Percentiles rank a stretch among this genome's conserved stretches.
Conservation (phyloP, 495 filamentous ascomycete species). For the Aspergillus funiculosus region DNA sequence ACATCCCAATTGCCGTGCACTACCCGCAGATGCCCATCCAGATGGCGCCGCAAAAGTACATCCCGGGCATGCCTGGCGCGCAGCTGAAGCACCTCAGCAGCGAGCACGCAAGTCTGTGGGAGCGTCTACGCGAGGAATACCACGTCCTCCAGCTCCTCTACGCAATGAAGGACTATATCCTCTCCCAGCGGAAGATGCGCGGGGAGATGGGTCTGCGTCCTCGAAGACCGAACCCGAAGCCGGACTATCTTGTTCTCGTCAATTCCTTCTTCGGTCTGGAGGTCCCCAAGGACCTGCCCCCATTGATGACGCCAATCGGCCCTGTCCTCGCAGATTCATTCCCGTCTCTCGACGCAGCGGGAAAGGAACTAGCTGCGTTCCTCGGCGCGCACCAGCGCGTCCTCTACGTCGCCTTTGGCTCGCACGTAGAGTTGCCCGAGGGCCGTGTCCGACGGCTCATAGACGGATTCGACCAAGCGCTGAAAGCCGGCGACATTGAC, state of each 20-base stretch:
- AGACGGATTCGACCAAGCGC: slow-evolving; percentile 15
- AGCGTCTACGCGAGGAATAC: slow-evolving; percentile 27
- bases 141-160: slow-evolving; percentile 18
- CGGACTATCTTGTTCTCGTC: slow-evolving; percentile 35
- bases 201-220: slow-evolving; percentile 22
- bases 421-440: slow-evolving; percentile 30
- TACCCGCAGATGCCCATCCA: slow-evolving; percentile 36
- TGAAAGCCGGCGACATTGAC: slow-evolving; percentile 27
- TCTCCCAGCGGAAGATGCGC: slow-evolving; percentile 29
- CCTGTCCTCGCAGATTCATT: slow-evolving; percentile 30
- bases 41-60: slow-evolving; percentile 30
- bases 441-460: slow-evolving; percentile 23
- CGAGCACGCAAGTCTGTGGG: slow-evolving; percentile 31
- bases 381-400: slow-evolving; percentile 18
- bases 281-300: slow-evolving; percentile 34
- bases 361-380: slow-evolving; percentile 17
- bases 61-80: slow-evolving; percentile 35
- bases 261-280: slow-evolving; percentile 41
- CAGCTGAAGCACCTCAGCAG: slow-evolving; percentile 30
- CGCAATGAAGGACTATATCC: slow-evolving; percentile 21
- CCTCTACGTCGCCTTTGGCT: slow-evolving; percentile 35
- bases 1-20: slow-evolving; percentile 30
- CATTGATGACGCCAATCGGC: slow-evolving; percentile 27
- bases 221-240: slow-evolving; percentile 24
- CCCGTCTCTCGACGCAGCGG: slow-evolving; percentile 18